A percentile compares a stretch with the other conserved stretches of the same genome.
phyloP scores from a whole-genome alignment of 2,329 filamentous ascomycete species.

The Penicillium frequentans region DNA sequence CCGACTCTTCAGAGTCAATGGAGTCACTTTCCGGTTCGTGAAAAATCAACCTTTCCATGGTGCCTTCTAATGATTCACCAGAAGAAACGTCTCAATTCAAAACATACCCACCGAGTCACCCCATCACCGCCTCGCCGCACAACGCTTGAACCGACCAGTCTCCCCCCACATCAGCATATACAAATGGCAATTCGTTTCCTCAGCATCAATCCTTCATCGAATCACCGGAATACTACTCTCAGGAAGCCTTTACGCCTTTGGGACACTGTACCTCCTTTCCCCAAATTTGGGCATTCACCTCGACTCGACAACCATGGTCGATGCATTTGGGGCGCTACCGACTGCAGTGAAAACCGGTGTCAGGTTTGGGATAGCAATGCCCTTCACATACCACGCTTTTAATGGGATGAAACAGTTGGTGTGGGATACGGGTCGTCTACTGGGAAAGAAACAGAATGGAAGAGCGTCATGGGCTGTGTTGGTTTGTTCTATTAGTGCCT shows the following conservation, averaged over 20 bases:
- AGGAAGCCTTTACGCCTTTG: slow-evolving; percentile 73
- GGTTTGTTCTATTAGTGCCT: slow-evolving; percentile 7
- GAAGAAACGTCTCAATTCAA: not conserved
- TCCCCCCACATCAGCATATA: slow-evolving; percentile 82
- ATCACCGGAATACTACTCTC: slow-evolving; percentile 72
- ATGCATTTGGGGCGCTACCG: slow-evolving; percentile 60
- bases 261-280: slow-evolving; percentile 71
- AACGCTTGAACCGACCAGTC: slow-evolving; percentile 75
- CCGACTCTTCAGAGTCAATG: not conserved
- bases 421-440: slow-evolving; percentile 58
- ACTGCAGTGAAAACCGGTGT: slow-evolving; percentile 53
- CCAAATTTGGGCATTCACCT: slow-evolving; percentile 69
- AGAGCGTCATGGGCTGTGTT: slow-evolving; percentile 19
- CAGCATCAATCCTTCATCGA: slow-evolving; percentile 70
- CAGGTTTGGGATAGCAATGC: slow-evolving; percentile 58
- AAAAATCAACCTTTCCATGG: not conserved
- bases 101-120: not conserved
- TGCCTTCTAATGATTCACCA: not conserved
- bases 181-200: slow-evolving; percentile 76
- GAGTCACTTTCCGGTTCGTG: not conserved
- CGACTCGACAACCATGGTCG: slow-evolving; percentile 58
- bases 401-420: slow-evolving; percentile 66
- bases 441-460: slow-evolving; percentile 10
- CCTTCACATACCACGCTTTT: slow-evolving; percentile 64
- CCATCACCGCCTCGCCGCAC: slow-evolving; percentile 59